Evolutionary conservation across 768 basidiomycete species (phyloP).

Genomic region (Crassisporium funariophilum): DNA sequence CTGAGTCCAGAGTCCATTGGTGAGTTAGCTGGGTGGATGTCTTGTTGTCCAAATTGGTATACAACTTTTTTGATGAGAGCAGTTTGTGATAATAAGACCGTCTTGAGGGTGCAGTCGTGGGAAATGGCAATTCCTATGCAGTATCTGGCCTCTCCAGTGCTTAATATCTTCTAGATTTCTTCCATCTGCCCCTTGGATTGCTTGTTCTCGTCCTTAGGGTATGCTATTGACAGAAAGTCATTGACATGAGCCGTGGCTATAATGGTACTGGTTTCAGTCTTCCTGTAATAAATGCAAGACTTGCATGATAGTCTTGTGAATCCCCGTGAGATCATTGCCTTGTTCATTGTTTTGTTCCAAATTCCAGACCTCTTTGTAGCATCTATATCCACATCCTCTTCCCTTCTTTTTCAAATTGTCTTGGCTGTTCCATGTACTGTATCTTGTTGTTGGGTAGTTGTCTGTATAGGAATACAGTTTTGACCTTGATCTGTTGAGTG

Average conservation of each 20-base stretch:
- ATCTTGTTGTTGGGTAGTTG: conserved; percentile 28
- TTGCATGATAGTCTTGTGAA: conserved; percentile 33
- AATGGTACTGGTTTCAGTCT: conserved; percentile 13
- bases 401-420: conserved; percentile 30
- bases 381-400: conserved; percentile 26
- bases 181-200: conserved; percentile 30
- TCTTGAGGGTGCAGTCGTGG: conserved; percentile 12
- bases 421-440: conserved; percentile 38
- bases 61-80: conserved; percentile 30
- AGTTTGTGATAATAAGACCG: conserved; percentile 15
- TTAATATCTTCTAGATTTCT: conserved; percentile 30
- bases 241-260: conserved; percentile 38
- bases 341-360: conserved; percentile 38
- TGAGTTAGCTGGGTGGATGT: conserved; percentile 15
- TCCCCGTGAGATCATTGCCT: conserved; percentile 27
- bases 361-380: conserved; percentile 24
- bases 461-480: conserved; percentile 41
- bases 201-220: conserved; percentile 8
- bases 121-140: conserved; percentile 33
- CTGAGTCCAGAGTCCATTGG: conserved; percentile 31
- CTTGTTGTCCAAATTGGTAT: conserved; percentile 22
- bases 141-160: conserved; percentile 27
- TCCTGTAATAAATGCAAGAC: conserved; percentile 33
- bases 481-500: conserved; percentile 40
- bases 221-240: conserved; percentile 27